phyloP scores from a whole-genome alignment of 139 green algal genomes.

The Eudorina sp. region DNA sequence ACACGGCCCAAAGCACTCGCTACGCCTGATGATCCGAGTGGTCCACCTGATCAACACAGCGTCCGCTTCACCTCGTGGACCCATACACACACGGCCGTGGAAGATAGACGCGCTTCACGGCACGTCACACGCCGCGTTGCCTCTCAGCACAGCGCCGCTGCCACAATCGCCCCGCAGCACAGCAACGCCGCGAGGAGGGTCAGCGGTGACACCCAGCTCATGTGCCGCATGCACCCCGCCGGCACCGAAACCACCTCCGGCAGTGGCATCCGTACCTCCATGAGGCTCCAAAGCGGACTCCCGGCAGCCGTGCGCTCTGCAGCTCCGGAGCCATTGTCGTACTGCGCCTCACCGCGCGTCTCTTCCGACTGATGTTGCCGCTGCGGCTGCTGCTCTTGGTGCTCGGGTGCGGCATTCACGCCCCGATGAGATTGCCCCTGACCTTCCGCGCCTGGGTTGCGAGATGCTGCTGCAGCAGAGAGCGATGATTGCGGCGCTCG shows the following conservation, averaged over 20 bases:
- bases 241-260: not conserved
- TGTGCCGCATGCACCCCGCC: slow-evolving; percentile 20
- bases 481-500: too few species aligned
- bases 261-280: not conserved
- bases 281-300: not conserved
- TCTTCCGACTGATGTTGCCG: not conserved
- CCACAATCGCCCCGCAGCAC: not conserved
- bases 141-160: slow-evolving; percentile 13
- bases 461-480: too few species aligned
- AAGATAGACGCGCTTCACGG: too few species aligned
- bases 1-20: too few species aligned
- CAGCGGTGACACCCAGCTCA: not conserved
- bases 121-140: too few species aligned
- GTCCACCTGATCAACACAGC: too few species aligned
- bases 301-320: not conserved
- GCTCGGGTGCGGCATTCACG: not conserved
- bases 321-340: not conserved
- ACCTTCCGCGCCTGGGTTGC: too few species aligned
- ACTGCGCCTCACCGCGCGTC: not conserved
- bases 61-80: too few species aligned
- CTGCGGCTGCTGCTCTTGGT: not conserved
- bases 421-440: too few species aligned
- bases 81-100: too few species aligned
- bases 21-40: too few species aligned
- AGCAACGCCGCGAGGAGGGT: slow-evolving; percentile 11